Evolutionary conservation across 2,329 filamentous ascomycete genomes (phyloP), one percentile per base, ranked within the genome.

Genomic region (Epichloe coenophiala): DNA sequence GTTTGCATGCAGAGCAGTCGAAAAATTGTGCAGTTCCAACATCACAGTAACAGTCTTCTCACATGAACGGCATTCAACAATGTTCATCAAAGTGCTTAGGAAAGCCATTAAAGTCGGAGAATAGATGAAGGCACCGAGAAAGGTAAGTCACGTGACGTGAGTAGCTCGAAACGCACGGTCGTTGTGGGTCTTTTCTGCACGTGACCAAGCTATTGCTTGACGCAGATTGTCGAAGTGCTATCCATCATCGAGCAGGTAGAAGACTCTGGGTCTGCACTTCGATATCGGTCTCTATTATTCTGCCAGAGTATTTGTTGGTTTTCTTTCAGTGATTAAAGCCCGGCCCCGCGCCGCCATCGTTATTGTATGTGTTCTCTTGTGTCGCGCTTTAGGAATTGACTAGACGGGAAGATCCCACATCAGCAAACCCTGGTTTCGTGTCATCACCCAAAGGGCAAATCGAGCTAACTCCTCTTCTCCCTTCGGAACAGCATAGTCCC

Each of bases 281-380:
- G 55, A 65, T 66, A 66, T 65, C 61, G 60, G 56, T 61, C 60
- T 60, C 62, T 61, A 63, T 65, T 62, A 57, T 65, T 68, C 63
- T 62, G 61, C 61, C 53, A 55, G 62, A 68, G 62, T 68, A 69
- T 67, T 57, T 60, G 63, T 69, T 68, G 64, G 60, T 59, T 63
- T 39, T n/a, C 41, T 50, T 59, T 59, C 59, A 66, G 60, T 62
- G 57, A 61, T 64, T 63, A 65, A 61, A 53, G 57, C 57, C 57
- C 55, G 55, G 53, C 55, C 54, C 58, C 57, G 60, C 62, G 56
- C 59, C 58, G 23, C 67, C 56, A 59, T 66, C 61, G 55, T 66
- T 65, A 55, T 57, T 60, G 61, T 68, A 63, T 59, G 59, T 56
- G 39, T 47, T 46, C 48, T 43, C 15, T 12, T 19, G 21, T 17